Conservation (phyloP, 2,329 filamentous ascomycete species). For the Polychaeton citri region DNA sequence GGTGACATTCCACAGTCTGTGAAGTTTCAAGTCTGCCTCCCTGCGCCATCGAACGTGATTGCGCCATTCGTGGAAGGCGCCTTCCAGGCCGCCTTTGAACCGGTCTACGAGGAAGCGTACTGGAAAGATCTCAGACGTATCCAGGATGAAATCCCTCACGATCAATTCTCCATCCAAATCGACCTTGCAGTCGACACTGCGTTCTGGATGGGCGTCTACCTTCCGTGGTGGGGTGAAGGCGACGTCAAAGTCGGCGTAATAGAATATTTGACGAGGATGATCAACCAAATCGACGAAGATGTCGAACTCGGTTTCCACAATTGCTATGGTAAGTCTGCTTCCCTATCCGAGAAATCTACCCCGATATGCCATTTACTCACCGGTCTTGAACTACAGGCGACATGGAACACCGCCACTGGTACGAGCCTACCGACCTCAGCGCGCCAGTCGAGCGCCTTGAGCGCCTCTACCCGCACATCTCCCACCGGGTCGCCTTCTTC, state of each 20-base stretch:
- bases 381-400: conserved; percentile 20
- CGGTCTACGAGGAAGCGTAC: conserved; percentile 22
- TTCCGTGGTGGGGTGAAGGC: conserved; percentile 20
- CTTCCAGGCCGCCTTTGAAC: conserved; percentile 18
- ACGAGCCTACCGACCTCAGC: conserved; percentile 27
- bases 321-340: conserved; percentile 28
- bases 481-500: conserved; percentile 25
- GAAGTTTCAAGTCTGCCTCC: conserved; percentile 24
- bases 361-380: too few species aligned
- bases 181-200: conserved; percentile 23
- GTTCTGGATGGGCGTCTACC: conserved; percentile 17
- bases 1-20: conserved; percentile 16
- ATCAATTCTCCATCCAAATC: conserved; percentile 24
- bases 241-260: conserved; percentile 22
- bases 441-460: conserved; percentile 25
- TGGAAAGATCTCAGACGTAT: conserved; percentile 16
- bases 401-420: conserved; percentile 29
- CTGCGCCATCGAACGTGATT: conserved; percentile 16
- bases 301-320: conserved; percentile 33
- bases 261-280: conserved; percentile 20
- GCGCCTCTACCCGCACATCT: conserved; percentile 10
- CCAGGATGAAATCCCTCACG: conserved; percentile 19
- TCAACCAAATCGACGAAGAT: conserved; percentile 19
- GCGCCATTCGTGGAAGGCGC: conserved; percentile 13
- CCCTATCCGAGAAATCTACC: background rate